These are phyloP conservation scores for Coemansia sp. DNA, from an alignment of 192 early-diverging fungal genomes.

Conservation along the genomic window DNA sequence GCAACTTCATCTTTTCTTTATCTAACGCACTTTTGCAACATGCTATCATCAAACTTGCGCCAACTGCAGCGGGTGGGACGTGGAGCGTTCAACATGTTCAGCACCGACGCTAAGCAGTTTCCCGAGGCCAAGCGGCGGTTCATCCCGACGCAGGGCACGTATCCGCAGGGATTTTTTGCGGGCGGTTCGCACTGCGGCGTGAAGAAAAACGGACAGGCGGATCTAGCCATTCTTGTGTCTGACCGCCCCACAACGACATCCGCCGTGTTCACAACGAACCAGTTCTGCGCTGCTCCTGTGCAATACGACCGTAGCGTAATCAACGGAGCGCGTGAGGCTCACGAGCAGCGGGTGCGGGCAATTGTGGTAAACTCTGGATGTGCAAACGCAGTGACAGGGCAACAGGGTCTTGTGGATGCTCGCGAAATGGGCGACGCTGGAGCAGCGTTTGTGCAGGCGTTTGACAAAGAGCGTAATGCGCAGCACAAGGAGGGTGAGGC, in stretches of 20 bases:
- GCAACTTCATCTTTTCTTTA: background rate
- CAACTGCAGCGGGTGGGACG: slow-evolving; percentile 10
- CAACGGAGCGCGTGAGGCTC: slow-evolving; percentile 45
- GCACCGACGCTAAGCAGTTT: slow-evolving; percentile 40
- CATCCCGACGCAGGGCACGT: slow-evolving; percentile 73
- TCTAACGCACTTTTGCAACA: background rate
- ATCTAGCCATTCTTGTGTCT: slow-evolving; percentile 80
- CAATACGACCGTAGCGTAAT: slow-evolving; percentile 67
- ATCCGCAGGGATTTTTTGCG: slow-evolving; percentile 82
- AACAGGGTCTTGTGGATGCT: slow-evolving; percentile 77
- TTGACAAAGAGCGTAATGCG: slow-evolving; percentile 4
- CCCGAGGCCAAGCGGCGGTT: slow-evolving; percentile 60
- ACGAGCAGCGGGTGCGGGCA: slow-evolving; percentile 46
- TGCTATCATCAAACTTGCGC: slow-evolving; percentile 25
- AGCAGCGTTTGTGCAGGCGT: slow-evolving; percentile 54
- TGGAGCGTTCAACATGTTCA: slow-evolving; percentile 36
- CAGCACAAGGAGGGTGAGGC: slow-evolving; percentile 6
- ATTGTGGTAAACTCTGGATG: slow-evolving; percentile 88
- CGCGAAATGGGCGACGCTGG: slow-evolving; percentile 63
- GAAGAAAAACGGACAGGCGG: slow-evolving; percentile 77
- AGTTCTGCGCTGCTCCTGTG: slow-evolving; percentile 90
- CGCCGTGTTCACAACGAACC: slow-evolving; percentile 91
- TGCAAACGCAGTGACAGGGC: slow-evolving; percentile 95
- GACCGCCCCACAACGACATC: slow-evolving; percentile 70
- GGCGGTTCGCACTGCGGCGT: slow-evolving; percentile 74